Conservation (phyloP, 2,329 filamentous ascomycete species). For the Exophiala sideris region DNA sequence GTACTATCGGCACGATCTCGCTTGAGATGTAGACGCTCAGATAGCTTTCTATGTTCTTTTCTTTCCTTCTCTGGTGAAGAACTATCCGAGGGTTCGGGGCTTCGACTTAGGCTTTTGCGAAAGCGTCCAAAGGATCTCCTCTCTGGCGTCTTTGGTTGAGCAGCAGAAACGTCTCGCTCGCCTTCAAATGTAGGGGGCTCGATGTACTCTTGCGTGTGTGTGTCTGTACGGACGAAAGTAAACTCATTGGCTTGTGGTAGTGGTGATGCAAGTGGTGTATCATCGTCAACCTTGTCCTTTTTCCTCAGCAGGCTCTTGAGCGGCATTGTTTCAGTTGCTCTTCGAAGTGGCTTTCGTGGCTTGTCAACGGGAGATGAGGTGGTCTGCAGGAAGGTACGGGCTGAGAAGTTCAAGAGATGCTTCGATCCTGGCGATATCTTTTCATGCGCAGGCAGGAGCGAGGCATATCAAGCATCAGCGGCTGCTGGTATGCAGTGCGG, state of each 20-base stretch:
- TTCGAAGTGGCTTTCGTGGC: not conserved
- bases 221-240: conserved; percentile 81
- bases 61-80: conserved; percentile 35
- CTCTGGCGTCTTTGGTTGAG: conserved; percentile 10
- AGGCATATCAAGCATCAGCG: conserved; percentile 8
- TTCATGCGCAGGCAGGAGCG: conserved; percentile 11
- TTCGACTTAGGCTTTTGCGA: conserved; percentile 34
- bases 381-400: not conserved
- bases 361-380: not conserved
- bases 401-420: conserved; percentile 8
- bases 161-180: conserved; percentile 31
- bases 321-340: conserved; percentile 44
- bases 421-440: conserved; percentile 19
- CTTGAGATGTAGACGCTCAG: conserved; percentile 67
- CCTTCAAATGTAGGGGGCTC: conserved; percentile 60
- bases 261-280: conserved; percentile 29
- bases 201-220: conserved; percentile 73
- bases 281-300: conserved; percentile 53
- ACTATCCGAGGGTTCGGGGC: conserved; percentile 33
- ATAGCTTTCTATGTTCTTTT: conserved; percentile 46
- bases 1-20: conserved; percentile 43
- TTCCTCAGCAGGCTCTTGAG: conserved; percentile 62
- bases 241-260: conserved; percentile 60
- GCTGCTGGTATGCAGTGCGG: conserved; percentile 10
- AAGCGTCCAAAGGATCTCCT: conserved; percentile 33